Conservation (phyloP, 2,329 filamentous ascomycete genomes). For the Apiospora arundinis region DNA sequence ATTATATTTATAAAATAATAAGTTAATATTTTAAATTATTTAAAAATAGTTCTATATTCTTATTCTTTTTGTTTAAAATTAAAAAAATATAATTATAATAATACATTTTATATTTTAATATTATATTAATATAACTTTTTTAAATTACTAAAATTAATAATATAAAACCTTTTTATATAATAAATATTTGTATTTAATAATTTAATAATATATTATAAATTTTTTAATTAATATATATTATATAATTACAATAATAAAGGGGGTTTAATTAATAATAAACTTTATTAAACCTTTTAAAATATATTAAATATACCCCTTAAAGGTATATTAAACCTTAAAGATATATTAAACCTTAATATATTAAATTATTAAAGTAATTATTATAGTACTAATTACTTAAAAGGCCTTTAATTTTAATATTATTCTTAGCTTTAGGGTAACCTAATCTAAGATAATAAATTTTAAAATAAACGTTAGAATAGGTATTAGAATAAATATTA, state of each 20-base stretch:
- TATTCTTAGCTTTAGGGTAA: neutral
- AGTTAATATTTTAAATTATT: neutral
- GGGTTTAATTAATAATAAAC: too few relatives aligned
- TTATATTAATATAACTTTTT: neutral
- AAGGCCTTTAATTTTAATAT: neutral
- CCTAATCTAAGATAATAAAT: too few relatives aligned
- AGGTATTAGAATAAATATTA: too few relatives aligned
- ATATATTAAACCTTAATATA: too few relatives aligned
- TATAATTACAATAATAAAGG: neutral
- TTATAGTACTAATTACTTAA: neutral
- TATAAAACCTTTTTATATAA: neutral
- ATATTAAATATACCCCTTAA: too few relatives aligned
- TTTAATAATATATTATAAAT: neutral
- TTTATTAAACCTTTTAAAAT: too few relatives aligned
- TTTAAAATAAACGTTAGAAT: too few relatives aligned
- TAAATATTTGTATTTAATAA: neutral
- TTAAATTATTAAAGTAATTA: too few relatives aligned
- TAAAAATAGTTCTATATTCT: neutral
- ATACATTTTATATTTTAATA: too few relatives aligned
- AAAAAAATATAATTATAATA: neutral
- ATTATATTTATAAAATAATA: neutral
- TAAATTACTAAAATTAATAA: neutral
- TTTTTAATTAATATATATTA: neutral
- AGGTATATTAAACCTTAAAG: too few relatives aligned
- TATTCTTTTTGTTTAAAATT: neutral